These are phyloP conservation scores for Mariannaea sp. DNA, from an alignment of 2,329 filamentous ascomycete genomes.

Conservation along the genomic window DNA sequence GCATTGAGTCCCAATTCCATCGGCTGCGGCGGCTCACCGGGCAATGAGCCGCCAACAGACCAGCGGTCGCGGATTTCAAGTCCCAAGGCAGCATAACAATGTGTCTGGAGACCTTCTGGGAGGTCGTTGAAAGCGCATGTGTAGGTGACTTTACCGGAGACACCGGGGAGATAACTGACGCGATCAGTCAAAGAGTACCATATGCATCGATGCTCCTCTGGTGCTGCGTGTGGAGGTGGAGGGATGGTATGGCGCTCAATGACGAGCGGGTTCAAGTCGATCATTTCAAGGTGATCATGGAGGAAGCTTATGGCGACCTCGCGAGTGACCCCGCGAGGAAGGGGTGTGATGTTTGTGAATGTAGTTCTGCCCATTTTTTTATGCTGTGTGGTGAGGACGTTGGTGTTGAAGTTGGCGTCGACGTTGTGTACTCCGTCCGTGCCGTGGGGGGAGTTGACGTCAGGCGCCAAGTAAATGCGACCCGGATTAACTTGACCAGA, in stretches of 20 bases:
- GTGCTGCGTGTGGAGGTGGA: conserved; percentile 66
- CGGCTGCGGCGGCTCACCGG: conserved; percentile 69
- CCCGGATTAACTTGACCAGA: no score
- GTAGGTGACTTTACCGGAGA: conserved; percentile 73
- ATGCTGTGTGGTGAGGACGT: no score
- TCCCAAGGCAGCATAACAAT: conserved; percentile 81
- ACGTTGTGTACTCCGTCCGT: no score
- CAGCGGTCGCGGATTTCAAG: conserved; percentile 80
- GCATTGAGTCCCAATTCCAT: conserved; percentile 69
- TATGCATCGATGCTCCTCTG: conserved; percentile 71
- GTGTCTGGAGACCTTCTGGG: conserved; percentile 75
- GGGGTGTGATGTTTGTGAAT: conserved; percentile 79
- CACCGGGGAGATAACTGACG: conserved; percentile 74
- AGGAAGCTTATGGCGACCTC: conserved; percentile 75
- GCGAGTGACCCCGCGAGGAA: conserved; percentile 70
- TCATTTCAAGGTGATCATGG: conserved; percentile 81
- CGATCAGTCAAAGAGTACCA: conserved; percentile 85
- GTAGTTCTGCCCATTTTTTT: conserved; percentile 53
- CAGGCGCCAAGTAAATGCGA: not conserved
- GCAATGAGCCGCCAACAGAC: conserved; percentile 72
- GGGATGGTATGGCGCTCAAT: conserved; percentile 71
- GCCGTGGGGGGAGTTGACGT: conserved; percentile 16
- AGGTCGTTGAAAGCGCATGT: conserved; percentile 81
- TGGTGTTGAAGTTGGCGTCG: conserved; percentile 8
- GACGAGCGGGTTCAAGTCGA: conserved; percentile 84